Evolutionary conservation across 345 rosid genomes (phyloP).

Genomic region (Syzygium grande): DNA sequence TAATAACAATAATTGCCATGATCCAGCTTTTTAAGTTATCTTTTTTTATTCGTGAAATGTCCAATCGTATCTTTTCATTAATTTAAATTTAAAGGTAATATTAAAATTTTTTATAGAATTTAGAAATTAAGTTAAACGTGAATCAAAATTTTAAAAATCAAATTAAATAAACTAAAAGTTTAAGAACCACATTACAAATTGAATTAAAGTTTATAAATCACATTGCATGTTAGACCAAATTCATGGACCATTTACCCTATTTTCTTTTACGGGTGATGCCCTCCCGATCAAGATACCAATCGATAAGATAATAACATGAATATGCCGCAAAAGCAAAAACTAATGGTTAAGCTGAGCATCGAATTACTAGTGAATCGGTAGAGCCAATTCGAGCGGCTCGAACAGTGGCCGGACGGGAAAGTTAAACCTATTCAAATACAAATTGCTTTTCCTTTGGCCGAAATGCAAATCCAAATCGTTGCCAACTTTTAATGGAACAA

Average conservation of each 20-base stretch:
- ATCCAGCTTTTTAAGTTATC: too few relatives aligned
- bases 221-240: too few relatives aligned
- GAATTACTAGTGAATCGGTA: not conserved
- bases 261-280: not conserved
- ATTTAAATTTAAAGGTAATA: accelerated
- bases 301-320: too few relatives aligned
- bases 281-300: accelerated
- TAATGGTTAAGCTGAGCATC: accelerated
- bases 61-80: too few relatives aligned
- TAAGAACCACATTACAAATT: too few relatives aligned
- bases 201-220: too few relatives aligned
- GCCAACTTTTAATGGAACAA: not conserved
- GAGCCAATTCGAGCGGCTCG: accelerated
- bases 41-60: not conserved
- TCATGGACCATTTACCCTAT: too few relatives aligned
- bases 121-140: too few relatives aligned
- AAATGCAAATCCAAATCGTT: not conserved
- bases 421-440: too few relatives aligned
- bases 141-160: too few relatives aligned
- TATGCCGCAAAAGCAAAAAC: not conserved
- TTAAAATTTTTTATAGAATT: too few relatives aligned
- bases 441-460: not conserved
- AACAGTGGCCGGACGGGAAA: accelerated
- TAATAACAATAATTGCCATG: not conserved
- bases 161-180: too few relatives aligned